Conservation (phyloP, 352 stramenopile genomes). For the Pythium myriotylum region DNA sequence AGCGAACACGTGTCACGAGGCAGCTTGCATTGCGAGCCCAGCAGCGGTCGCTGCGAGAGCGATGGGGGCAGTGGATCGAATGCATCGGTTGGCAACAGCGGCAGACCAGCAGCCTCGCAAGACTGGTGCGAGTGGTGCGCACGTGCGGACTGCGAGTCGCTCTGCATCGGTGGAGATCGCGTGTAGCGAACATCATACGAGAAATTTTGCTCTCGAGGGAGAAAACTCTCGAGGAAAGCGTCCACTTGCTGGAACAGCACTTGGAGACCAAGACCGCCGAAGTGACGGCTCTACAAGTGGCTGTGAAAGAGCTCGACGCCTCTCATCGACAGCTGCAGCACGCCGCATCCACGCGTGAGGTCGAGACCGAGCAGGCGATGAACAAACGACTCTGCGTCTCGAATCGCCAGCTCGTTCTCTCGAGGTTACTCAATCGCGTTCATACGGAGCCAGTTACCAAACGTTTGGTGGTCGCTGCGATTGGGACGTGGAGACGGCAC, state of each 20-base stretch:
- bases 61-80: slow-evolving; percentile 2
- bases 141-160: background rate
- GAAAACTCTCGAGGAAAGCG: no score
- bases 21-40: background rate
- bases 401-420: background rate
- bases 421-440: background rate
- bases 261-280: no score
- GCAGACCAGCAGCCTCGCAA: background rate
- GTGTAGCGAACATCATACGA: background rate
- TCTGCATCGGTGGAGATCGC: slow-evolving; percentile 6
- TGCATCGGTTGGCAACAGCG: background rate
- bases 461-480: background rate
- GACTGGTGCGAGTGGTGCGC: background rate
- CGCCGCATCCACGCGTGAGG: no score
- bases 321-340: no score
- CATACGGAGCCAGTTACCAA: background rate
- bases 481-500: slow-evolving; percentile 6
- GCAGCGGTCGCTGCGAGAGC: background rate
- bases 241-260: no score
- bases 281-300: no score
- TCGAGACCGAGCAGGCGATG: no score
- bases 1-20: background rate
- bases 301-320: no score
- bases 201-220: background rate
- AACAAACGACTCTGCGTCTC: no score